Base-by-base conservation (phyloP, 345 rosid genomes). In the Rhizophora mangle region DNA sequence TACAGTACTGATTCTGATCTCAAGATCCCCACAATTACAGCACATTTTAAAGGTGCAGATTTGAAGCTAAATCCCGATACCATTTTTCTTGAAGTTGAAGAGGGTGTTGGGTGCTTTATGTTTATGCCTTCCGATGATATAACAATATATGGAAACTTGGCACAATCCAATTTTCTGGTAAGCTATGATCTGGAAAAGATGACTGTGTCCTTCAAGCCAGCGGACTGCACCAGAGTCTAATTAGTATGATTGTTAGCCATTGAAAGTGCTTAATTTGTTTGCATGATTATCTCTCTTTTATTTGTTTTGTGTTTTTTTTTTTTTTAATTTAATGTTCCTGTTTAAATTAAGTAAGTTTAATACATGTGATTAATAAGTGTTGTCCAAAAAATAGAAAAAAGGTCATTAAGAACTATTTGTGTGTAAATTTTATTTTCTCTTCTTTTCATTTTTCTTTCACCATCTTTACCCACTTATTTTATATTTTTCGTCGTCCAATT, bases 141-240 rank as follows among this genome's bases (percentile, higher is more conserved):
- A 0, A 51, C 85, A 7, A 81, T 88, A 26, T 85, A 67, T 20
- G 88, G 88, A 0, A 88, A 89, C 57, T 32, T 83, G 55, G 69
- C 58, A 54, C 58, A 54, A 54, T n/a, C 58, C 58, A 54, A 54
- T 54, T 83, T 82, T 74, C 76, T 83, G 72, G 63, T 89, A 6
- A 88, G 86, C 13, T 92, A 86, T 71, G 87, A 92, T 51, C 29
- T 64, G 5, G 74, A 57, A 24, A 15, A 39, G n/a, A 43, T 31
- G n/a, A 79, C 60, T 2, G 62, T 87, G 21, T 87, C 93, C 0
- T 84, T 91, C 47, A 81, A 82, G 75, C 82, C 73, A 0, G 30
- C 86, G 0, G 84, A 89, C 29, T 89, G 87, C 68, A 52, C 79
- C 67, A 70, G 69, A 3, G 43, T 20, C 11, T 54, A 47, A 39